These are phyloP conservation scores for Plectosphaerella plurivora DNA, from an alignment of 2,329 filamentous ascomycete genomes.

Conservation along the genomic window DNA sequence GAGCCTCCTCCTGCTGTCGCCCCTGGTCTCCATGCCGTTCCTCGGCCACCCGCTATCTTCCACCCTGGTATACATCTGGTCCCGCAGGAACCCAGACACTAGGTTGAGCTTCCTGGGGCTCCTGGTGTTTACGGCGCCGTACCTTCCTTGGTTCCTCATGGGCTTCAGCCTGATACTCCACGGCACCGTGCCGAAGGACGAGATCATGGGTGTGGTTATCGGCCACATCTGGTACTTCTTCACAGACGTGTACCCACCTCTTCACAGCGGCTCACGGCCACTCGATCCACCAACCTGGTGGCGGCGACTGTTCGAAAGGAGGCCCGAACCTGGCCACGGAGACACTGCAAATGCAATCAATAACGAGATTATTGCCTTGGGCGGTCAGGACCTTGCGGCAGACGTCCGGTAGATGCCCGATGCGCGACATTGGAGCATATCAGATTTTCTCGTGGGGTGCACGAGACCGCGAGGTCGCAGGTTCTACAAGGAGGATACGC, in stretches of 20 bases:
- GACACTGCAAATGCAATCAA: conserved; percentile 52
- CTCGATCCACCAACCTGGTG: conserved; percentile 89
- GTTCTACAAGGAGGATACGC: too few species aligned
- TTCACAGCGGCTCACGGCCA: conserved; percentile 79
- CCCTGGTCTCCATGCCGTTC: conserved; percentile 86
- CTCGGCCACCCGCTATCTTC: conserved; percentile 90
- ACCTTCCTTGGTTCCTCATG: conserved; percentile 94
- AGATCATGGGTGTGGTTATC: conserved; percentile 91
- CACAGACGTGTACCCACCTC: conserved; percentile 88
- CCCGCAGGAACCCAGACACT: conserved; percentile 87
- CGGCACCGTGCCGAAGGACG: conserved; percentile 85
- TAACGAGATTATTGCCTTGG: conserved; percentile 59
- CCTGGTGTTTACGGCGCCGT: conserved; percentile 88
- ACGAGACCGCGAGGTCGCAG: too few species aligned
- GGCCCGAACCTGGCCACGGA: conserved; percentile 25
- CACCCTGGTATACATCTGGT: conserved; percentile 97
- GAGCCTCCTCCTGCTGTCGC: conserved; percentile 75
- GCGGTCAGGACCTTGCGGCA: conserved; percentile 21
- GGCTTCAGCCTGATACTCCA: conserved; percentile 89
- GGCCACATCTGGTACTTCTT: conserved; percentile 99
- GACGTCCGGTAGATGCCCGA: conserved; percentile 6
- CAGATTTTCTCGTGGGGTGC: too few species aligned
- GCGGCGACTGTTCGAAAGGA: conserved; percentile 75
- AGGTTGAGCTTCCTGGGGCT: conserved; percentile 84
- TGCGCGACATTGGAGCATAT: too few species aligned